Evolutionary conservation across 2,329 filamentous ascomycete genomes (phyloP), one percentile per base, ranked within the genome.

Genomic region (Pleomassaria siparia): DNA sequence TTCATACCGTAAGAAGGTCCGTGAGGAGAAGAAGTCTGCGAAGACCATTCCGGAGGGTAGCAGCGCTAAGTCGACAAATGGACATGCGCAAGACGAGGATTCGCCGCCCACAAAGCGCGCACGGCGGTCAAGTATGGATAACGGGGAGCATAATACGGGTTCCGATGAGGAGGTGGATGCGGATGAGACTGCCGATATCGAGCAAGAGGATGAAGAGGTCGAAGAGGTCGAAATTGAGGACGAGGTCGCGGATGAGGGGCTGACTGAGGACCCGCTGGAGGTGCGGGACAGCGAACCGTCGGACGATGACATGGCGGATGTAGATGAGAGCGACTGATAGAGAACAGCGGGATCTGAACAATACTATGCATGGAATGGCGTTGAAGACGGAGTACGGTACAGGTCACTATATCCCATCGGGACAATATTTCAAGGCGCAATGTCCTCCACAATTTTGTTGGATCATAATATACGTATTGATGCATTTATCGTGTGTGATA

Each of bases 1-100:
- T 56, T 83, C 80, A 13, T 88, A 89, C 72, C 81, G 86, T 43
- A 82, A 84, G 59, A 87, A 86, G 60, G 81, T 86, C 15, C 83
- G 84, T 28, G 85, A 83, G 44, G 81, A 84, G 44, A 88, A 87
- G 70, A 71, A 65, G 44, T 63, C 63, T 25, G 41, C 48, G 18
- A 59, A 62, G 36, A 37, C 13, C 35, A 46, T 10, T 5, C 32
- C 32, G 8, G n/a, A 20, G 32, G n/a, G n/a, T n/a, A 18, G 32
- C 32, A 35, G 16, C 15, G 7, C 32, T 10, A n/a, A 12, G 20
- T n/a, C 12, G n/a, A 35, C 46, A 13, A 64, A 63, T 46, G 62
- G 60, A 4, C 49, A 56, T 21, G 49, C 40, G 15, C 40, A 44
- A 0, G 69, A 70, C 4, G 77, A 74, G 1, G 74, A 73, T 16